Conservation (phyloP, 1,284 basidiomycete species). For the Heterobasidion irregulare region DNA sequence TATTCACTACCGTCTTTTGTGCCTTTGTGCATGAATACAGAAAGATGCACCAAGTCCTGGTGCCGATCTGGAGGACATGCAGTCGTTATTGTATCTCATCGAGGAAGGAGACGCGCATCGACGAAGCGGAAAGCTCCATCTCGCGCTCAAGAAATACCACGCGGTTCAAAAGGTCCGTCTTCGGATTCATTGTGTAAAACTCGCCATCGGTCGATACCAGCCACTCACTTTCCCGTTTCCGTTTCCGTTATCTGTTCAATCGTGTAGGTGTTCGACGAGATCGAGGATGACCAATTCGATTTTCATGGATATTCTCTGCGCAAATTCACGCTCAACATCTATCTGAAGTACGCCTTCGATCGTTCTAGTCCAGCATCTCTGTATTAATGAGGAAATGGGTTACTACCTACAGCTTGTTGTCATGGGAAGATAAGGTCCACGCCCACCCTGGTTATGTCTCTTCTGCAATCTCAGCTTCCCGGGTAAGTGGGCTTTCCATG, state of each 20-base stretch:
- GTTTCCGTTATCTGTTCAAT: not conserved
- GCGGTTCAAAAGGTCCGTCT: slow-evolving; percentile 61
- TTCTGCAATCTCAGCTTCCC: slow-evolving; percentile 64
- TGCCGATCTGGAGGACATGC: slow-evolving; percentile 92
- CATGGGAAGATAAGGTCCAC: slow-evolving; percentile 78
- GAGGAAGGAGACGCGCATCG: slow-evolving; percentile 77
- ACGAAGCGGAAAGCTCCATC: slow-evolving; percentile 58
- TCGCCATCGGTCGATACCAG: not conserved
- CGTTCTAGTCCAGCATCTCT: not conserved
- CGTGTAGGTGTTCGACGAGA: slow-evolving; percentile 70
- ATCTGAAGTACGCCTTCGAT: slow-evolving; percentile 57
- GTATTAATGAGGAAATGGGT: not conserved
- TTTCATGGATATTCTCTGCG: slow-evolving; percentile 96
- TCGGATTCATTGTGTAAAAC: not conserved
- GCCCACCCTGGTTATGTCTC: slow-evolving; percentile 72
- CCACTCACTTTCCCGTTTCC: not conserved
- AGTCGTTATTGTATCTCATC: slow-evolving; percentile 82
- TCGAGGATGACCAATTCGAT: slow-evolving; percentile 96
- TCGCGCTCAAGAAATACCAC: slow-evolving; percentile 85
- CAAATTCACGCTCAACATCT: slow-evolving; percentile 83
- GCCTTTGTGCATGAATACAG: slow-evolving; percentile 24
- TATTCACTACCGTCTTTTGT: not conserved
- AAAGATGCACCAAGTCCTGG: slow-evolving; percentile 78
- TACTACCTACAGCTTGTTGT: slow-evolving; percentile 48
- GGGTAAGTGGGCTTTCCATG: slow-evolving; percentile 29